These are phyloP conservation scores for Daldinia eschscholtzii DNA, from an alignment of 2,329 filamentous ascomycete species.

Conservation along the genomic window DNA sequence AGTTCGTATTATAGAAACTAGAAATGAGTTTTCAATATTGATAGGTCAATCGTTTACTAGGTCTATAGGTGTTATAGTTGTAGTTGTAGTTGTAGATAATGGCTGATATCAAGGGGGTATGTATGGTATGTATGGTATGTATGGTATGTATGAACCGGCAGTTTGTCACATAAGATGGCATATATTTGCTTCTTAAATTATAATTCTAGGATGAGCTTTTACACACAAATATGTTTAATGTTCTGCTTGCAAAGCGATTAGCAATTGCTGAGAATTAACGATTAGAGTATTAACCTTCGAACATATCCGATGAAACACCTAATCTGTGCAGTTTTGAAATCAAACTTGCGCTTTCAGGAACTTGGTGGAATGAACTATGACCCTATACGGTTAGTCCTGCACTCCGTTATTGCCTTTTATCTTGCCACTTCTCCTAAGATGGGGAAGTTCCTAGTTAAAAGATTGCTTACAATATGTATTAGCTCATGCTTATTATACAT, in stretches of 20 bases:
- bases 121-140: too few relatives aligned
- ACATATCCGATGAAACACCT: not conserved
- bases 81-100: not conserved
- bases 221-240: not conserved
- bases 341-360: not conserved
- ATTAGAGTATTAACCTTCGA: constrained; percentile 1
- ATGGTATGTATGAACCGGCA: too few relatives aligned
- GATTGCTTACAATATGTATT: constrained; percentile 47
- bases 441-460: not conserved
- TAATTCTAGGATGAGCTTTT: not conserved
- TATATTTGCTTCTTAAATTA: not conserved
- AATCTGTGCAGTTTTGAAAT: not conserved
- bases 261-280: constrained; percentile 6
- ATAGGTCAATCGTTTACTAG: not conserved
- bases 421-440: not conserved
- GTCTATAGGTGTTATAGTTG: not conserved
- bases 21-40: not conserved
- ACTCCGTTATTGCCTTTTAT: not conserved
- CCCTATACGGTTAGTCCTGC: not conserved
- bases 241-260: constrained; percentile 13
- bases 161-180: not conserved
- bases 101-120: not conserved
- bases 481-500: constrained; percentile 48
- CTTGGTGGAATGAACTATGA: not conserved
- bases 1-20: not conserved